Evolutionary conservation across 768 basidiomycete species (phyloP).

Genomic region (Termitomyces sp.): DNA sequence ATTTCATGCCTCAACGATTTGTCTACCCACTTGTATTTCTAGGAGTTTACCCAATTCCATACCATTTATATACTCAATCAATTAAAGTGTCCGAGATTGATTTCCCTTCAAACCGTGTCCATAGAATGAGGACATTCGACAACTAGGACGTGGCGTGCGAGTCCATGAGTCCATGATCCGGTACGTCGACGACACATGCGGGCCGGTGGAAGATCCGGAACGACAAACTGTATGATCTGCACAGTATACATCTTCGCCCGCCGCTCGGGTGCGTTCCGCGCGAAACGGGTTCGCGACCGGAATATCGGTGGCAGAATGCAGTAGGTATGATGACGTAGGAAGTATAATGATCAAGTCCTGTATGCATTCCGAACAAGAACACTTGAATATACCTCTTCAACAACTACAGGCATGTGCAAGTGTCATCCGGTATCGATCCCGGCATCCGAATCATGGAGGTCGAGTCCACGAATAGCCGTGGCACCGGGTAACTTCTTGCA

Average conservation of each 20-base stretch:
- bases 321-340: too few species aligned
- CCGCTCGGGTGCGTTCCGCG: neutral
- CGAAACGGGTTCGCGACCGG: too few species aligned
- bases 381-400: neutral
- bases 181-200: neutral
- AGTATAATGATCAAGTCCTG: too few species aligned
- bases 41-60: neutral
- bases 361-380: neutral
- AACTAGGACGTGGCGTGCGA: neutral
- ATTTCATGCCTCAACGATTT: slow-evolving; percentile 5
- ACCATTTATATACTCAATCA: neutral
- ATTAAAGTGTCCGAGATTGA: neutral
- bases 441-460: neutral
- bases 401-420: neutral
- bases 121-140: too few species aligned
- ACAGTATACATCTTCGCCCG: neutral
- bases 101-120: neutral
- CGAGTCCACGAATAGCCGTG: neutral
- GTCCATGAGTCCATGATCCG: neutral
- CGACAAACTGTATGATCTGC: too few species aligned
- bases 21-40: slow-evolving; percentile 1
- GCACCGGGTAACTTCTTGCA: neutral
- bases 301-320: too few species aligned
- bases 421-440: neutral
- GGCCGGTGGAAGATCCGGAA: neutral